A percentile compares a stretch with the other conserved stretches of the same genome.
Evolutionary conservation across 2,329 filamentous ascomycete genomes (phyloP).

Genomic region (Leptographium radiaticola): DNA sequence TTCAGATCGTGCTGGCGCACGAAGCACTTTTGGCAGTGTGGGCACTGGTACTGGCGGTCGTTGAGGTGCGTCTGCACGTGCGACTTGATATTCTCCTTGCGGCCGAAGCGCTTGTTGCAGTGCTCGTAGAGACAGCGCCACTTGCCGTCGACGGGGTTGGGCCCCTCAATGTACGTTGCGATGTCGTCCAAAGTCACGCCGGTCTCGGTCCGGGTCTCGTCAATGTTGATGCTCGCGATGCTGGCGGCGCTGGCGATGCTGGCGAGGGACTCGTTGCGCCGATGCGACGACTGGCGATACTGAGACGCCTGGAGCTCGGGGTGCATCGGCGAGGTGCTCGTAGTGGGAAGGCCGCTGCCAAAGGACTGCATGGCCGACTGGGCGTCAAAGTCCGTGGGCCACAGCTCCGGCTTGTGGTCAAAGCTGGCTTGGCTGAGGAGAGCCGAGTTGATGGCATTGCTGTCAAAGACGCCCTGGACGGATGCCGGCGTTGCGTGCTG

Average conservation of each 20-base stretch:
- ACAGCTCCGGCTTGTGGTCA: constrained; percentile 29
- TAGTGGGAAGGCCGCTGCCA: neutral
- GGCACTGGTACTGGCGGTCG: constrained; percentile 89
- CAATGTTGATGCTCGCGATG: constrained; percentile 50
- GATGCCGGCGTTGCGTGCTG: constrained; percentile 40
- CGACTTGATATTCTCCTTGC: constrained; percentile 97
- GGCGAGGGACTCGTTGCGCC: constrained; percentile 46
- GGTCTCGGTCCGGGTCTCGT: constrained; percentile 58
- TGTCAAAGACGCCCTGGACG: constrained; percentile 25
- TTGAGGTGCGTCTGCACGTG: constrained; percentile 97
- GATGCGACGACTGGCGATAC: constrained; percentile 26
- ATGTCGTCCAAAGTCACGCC: constrained; percentile 83
- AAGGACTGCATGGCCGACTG: constrained; percentile 11
- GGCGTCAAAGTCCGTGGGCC: constrained; percentile 15
- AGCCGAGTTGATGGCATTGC: constrained; percentile 20
- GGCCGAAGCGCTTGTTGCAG: constrained; percentile 84
- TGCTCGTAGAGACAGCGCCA: constrained; percentile 63
- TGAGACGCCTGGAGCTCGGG: constrained; percentile 14
- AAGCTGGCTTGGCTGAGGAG: constrained; percentile 19
- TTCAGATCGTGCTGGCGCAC: constrained; percentile 96
- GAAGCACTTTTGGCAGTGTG: constrained; percentile 88
- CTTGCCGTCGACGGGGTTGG: constrained; percentile 60
- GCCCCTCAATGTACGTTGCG: constrained; percentile 57
- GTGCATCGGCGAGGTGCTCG: constrained; percentile 1
- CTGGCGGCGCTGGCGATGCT: constrained; percentile 45